Conservation (phyloP, 495 filamentous ascomycete genomes). For the Aspergillus affinis region DNA sequence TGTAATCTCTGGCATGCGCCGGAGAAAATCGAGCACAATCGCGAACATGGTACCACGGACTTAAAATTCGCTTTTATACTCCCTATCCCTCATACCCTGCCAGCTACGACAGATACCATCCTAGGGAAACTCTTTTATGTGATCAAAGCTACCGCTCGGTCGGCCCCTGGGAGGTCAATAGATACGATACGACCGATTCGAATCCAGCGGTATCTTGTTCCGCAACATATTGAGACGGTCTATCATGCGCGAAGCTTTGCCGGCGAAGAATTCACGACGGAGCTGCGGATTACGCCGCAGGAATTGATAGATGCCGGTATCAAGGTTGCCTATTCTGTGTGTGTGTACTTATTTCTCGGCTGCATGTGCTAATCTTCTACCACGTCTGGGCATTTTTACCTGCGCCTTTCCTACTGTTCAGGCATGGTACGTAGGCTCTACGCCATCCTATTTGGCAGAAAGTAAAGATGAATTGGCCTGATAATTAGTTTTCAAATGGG, state of each 20-base stretch:
- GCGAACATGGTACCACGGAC: not conserved
- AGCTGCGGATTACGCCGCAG: not conserved
- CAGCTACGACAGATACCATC: constrained; percentile 3
- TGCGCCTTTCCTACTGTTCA: no score
- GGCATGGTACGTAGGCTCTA: no score
- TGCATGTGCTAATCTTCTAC: no score
- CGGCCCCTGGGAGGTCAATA: not conserved
- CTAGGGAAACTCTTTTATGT: constrained; percentile 10
- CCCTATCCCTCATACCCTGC: constrained; percentile 2
- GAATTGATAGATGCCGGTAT: not conserved
- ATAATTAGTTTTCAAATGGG: no score
- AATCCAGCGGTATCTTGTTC: not conserved
- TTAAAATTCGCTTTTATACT: constrained; percentile 2
- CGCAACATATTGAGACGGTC: not conserved
- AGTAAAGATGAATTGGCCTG: no score
- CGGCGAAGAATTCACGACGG: not conserved
- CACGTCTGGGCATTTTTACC: no score
- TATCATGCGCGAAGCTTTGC: constrained; percentile 1
- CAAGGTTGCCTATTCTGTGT: not conserved
- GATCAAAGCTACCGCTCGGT: not conserved
- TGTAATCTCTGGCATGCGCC: constrained; percentile 9
- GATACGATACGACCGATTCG: not conserved
- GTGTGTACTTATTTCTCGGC: no score
- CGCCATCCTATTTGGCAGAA: no score
- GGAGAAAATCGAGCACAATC: not conserved